Evolutionary conservation across 176 grass and related monocot species (phyloP).

Genomic region (Musa acuminata): DNA sequence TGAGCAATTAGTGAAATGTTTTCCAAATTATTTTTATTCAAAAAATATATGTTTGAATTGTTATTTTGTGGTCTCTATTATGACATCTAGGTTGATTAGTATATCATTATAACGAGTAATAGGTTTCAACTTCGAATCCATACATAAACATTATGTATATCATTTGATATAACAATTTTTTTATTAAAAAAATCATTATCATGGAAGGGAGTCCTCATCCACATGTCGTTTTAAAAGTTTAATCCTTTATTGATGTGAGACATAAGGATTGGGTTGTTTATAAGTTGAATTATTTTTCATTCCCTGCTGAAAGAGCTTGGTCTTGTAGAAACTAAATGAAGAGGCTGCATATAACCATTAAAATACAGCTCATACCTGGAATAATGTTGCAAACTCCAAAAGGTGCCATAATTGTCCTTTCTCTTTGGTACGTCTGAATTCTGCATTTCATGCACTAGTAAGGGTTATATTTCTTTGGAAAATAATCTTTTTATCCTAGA

Average conservation of each 20-base stretch:
- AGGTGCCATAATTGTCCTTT: constrained; percentile 28
- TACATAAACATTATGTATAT: too few relatives aligned
- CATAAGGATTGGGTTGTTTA: constrained; percentile 14
- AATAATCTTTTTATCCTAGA: too few relatives aligned
- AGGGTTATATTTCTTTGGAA: too few relatives aligned
- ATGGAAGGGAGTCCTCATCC: constrained; percentile 85
- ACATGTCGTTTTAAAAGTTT: constrained; percentile 80
- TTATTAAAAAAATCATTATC: constrained; percentile 59
- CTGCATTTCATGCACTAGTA: neutral
- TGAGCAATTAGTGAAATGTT: too few relatives aligned
- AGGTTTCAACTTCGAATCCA: too few relatives aligned
- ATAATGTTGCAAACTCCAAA: constrained; percentile 24
- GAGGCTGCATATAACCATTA: constrained; percentile 31
- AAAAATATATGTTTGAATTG: too few relatives aligned
- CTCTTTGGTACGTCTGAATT: neutral
- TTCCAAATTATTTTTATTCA: too few relatives aligned
- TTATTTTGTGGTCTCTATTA: too few relatives aligned
- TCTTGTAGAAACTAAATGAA: constrained; percentile 85
- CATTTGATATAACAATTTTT: neutral
- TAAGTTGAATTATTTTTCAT: constrained; percentile 3
- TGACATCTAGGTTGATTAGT: too few relatives aligned
- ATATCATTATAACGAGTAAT: too few relatives aligned
- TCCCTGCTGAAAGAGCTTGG: neutral
- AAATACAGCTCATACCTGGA: constrained; percentile 41
- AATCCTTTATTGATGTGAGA: constrained; percentile 81